phyloP scores from a whole-genome alignment of 177 flowering plant genomes.

The Tripterygium wilfordii region DNA sequence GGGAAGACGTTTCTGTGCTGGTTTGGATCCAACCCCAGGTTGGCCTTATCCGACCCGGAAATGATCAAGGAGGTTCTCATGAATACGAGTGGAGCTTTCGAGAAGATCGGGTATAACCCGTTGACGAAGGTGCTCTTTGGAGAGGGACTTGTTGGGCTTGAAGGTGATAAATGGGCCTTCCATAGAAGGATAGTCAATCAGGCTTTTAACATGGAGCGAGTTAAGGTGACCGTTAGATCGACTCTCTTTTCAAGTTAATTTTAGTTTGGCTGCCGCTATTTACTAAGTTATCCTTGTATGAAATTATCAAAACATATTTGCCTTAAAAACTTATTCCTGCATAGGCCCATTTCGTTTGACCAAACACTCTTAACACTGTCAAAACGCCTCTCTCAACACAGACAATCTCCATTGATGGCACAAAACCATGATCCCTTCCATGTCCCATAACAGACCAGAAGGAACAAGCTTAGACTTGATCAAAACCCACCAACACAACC shows the following conservation, averaged over 20 bases:
- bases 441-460: no score
- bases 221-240: conserved; percentile 43
- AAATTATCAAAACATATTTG: not conserved
- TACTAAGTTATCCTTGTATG: not conserved
- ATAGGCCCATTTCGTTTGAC: no score
- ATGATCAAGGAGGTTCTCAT: conserved; percentile 49
- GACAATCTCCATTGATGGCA: no score
- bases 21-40: conserved; percentile 53
- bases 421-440: no score
- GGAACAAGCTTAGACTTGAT: conserved; percentile 43
- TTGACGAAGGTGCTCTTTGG: conserved; percentile 45
- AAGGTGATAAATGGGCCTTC: conserved; percentile 61
- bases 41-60: conserved; percentile 28
- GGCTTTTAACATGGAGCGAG: conserved; percentile 62
- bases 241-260: not conserved
- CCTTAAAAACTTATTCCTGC: no score
- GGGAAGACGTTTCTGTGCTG: conserved; percentile 29
- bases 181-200: conserved; percentile 57
- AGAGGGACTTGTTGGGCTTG: conserved; percentile 51
- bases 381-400: no score
- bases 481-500: not conserved
- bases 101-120: conserved; percentile 33
- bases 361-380: no score
- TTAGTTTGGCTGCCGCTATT: not conserved
- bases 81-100: conserved; percentile 34